Percentiles rank a stretch among this genome's conserved stretches.
phyloP scores from a whole-genome alignment of 1,284 basidiomycete genomes.

The Puccinia brachypodii region DNA sequence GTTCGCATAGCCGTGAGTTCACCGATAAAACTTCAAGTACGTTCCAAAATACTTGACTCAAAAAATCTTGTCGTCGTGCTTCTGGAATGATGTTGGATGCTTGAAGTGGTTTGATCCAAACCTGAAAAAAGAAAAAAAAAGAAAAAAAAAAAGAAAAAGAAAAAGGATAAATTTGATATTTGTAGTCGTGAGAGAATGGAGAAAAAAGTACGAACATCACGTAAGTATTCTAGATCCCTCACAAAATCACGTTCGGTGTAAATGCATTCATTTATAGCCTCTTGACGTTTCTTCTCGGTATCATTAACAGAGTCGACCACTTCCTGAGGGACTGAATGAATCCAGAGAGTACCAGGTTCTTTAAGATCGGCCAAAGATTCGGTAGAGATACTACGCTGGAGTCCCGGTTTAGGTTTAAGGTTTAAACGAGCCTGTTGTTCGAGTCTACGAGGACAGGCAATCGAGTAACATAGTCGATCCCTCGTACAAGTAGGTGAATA shows the following conservation, averaged over 20 bases:
- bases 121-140: conserved; percentile 60
- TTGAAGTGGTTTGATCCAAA: conserved; percentile 84
- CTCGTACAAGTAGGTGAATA: conserved; percentile 96
- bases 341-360: conserved; percentile 93
- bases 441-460: conserved; percentile 87
- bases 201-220: conserved; percentile 68
- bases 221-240: conserved; percentile 93
- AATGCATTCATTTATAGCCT: conserved; percentile 98
- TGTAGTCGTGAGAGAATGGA: background rate
- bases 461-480: conserved; percentile 91
- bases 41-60: conserved; percentile 98
- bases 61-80: conserved; percentile 77
- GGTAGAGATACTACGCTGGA: conserved; percentile 70
- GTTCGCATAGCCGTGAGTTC: conserved; percentile 82
- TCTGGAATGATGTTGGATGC: conserved; percentile 73
- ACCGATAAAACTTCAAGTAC: conserved; percentile 89
- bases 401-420: conserved; percentile 68
- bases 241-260: conserved; percentile 99
- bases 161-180: background rate
- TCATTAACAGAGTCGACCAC: conserved; percentile 89
- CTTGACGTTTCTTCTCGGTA: conserved; percentile 91
- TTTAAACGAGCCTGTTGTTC: conserved; percentile 86
- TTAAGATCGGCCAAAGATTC: conserved; percentile 80
- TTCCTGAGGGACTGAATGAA: conserved; percentile 92
- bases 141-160: conserved; percentile 20